Evolutionary conservation across 1,139 yeast genomes (phyloP).

Genomic region (Barnettozyma hawaiiensis): DNA sequence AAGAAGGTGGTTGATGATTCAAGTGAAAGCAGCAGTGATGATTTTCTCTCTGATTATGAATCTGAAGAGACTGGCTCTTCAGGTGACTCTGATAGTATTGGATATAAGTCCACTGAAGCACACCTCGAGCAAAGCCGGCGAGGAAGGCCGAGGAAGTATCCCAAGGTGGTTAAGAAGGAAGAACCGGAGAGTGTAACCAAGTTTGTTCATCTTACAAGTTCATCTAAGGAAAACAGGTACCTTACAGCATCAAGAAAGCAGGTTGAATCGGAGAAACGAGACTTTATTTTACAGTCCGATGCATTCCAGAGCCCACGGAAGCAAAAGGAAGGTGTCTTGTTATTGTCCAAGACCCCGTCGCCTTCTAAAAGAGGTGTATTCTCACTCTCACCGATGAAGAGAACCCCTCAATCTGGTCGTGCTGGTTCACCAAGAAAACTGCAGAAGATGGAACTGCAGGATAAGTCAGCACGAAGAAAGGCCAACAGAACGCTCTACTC

Average conservation of each 20-base stretch:
- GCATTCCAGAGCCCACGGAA: slow-evolving; percentile 22
- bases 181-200: slow-evolving; percentile 8
- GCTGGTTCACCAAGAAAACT: slow-evolving; percentile 34
- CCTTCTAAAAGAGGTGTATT: slow-evolving; percentile 27
- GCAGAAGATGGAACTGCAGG: slow-evolving; percentile 20
- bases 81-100: slow-evolving; percentile 1
- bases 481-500: slow-evolving; percentile 37
- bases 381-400: slow-evolving; percentile 27
- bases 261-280: slow-evolving; percentile 3
- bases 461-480: slow-evolving; percentile 46
- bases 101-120: neutral
- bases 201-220: slow-evolving; percentile 6
- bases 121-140: neutral
- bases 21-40: neutral
- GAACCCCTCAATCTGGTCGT: slow-evolving; percentile 42
- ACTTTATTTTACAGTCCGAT: slow-evolving; percentile 12
- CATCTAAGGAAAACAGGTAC: neutral
- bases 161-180: neutral
- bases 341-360: slow-evolving; percentile 13
- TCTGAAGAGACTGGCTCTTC: neutral
- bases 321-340: slow-evolving; percentile 18
- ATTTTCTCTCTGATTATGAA: neutral
- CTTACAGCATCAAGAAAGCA: neutral
- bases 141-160: neutral
- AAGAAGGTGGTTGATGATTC: neutral